A percentile compares a stretch with the other conserved stretches of the same genome.
phyloP scores from a whole-genome alignment of 306 rosid species.

The Psophocarpus tetragonolobus region DNA sequence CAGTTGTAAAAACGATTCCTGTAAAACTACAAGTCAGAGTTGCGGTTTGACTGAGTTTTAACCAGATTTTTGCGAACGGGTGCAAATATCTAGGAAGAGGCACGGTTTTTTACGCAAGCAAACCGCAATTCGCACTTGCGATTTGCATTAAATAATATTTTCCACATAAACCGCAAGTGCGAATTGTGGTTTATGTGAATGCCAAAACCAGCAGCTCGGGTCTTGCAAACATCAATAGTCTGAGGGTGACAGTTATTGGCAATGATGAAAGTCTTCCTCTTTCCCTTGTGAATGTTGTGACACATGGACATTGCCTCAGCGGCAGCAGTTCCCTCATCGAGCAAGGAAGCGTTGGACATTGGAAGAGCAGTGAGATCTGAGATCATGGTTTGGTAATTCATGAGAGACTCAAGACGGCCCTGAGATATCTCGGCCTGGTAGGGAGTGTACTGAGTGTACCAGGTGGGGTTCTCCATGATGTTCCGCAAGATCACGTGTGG shows the following conservation, averaged over 20 bases:
- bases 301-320: slow-evolving; percentile 99
- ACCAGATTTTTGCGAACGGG: no score
- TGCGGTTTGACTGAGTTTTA: no score
- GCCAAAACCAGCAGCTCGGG: slow-evolving; percentile 92
- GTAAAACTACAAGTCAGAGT: no score
- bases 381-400: slow-evolving; percentile 81
- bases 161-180: no score
- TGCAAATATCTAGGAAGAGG: no score
- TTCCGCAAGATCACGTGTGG: slow-evolving; percentile 95
- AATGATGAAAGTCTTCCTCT: slow-evolving; percentile 83
- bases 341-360: slow-evolving; percentile 96
- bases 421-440: slow-evolving; percentile 99
- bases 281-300: slow-evolving; percentile 76
- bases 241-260: slow-evolving; percentile 91
- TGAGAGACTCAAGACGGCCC: slow-evolving; percentile 87
- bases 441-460: slow-evolving; percentile 99
- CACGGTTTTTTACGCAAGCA: no score
- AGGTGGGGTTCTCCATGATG: slow-evolving; percentile 94
- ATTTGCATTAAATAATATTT: no score
- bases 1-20: no score
- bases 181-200: no score
- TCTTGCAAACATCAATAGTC: slow-evolving; percentile 76
- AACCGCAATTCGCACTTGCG: no score
- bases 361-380: slow-evolving; percentile 94
- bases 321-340: slow-evolving; percentile 98